These are phyloP conservation scores for Phlebiopsis gigantea DNA, from an alignment of 768 basidiomycete species.

Conservation along the genomic window DNA sequence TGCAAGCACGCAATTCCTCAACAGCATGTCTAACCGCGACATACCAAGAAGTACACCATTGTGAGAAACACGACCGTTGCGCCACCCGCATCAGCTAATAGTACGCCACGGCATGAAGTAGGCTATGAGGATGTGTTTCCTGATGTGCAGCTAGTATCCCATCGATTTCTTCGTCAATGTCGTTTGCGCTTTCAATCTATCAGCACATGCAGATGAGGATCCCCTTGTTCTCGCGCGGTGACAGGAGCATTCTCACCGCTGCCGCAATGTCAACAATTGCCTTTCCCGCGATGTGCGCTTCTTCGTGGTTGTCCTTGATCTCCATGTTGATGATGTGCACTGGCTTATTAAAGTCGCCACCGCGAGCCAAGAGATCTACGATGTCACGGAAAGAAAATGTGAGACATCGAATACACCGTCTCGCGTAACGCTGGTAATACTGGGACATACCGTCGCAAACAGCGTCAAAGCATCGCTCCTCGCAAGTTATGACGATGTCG, in stretches of 20 bases:
- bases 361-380: conserved; percentile 77
- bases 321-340: conserved; percentile 97
- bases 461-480: conserved; percentile 97
- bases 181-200: conserved; percentile 80
- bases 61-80: too few relatives aligned
- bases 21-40: not conserved
- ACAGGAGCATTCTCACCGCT: conserved; percentile 55
- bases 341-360: conserved; percentile 89
- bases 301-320: conserved; percentile 99
- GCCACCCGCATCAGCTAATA: conserved; percentile 52
- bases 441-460: conserved; percentile 85
- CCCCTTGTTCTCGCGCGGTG: not conserved
- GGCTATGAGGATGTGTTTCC: conserved; percentile 85
- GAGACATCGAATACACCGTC: not conserved
- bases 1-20: conserved; percentile 11
- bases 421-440: conserved; percentile 1
- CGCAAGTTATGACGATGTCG: conserved; percentile 98
- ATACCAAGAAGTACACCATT: not conserved
- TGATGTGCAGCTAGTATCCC: conserved; percentile 79
- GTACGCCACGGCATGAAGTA: conserved; percentile 88
- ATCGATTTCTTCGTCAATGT: conserved; percentile 91
- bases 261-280: conserved; percentile 89
- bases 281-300: conserved; percentile 92
- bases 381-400: conserved; percentile 11
- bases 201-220: not conserved